Evolutionary conservation across 768 basidiomycete genomes (phyloP).

Genomic region (Rhodosporidiobolus odoratus): DNA sequence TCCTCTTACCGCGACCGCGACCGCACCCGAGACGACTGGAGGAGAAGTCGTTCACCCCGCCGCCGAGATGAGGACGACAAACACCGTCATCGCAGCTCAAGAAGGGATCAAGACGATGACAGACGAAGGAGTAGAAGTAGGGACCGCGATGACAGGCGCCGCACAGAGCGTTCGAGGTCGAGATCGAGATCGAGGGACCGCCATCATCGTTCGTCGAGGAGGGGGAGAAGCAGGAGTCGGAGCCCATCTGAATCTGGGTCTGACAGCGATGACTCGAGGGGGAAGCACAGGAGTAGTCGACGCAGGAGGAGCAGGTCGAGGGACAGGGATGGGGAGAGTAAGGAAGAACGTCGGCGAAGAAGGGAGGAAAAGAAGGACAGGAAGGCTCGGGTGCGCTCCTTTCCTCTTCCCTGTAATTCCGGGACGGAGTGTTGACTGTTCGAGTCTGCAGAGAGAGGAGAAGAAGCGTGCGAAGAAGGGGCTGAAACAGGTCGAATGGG

Average conservation of each 20-base stretch:
- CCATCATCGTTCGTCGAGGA: not conserved
- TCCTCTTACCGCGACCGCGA: slow-evolving; percentile 1
- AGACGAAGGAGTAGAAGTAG: not conserved
- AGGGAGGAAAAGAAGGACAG: slow-evolving; percentile 38
- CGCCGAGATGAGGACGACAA: not conserved
- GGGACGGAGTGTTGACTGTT: not conserved
- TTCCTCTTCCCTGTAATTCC: not conserved
- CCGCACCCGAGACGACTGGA: not conserved
- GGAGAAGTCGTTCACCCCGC: not conserved
- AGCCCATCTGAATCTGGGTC: not conserved
- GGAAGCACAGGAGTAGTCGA: not conserved
- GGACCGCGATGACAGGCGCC: not conserved
- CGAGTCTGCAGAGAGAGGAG: slow-evolving; percentile 2
- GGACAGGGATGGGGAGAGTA: slow-evolving; percentile 6
- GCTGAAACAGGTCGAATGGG: slow-evolving; percentile 24
- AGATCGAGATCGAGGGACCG: slow-evolving; percentile 4
- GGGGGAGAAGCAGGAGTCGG: not conserved
- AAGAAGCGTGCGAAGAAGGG: slow-evolving; percentile 31
- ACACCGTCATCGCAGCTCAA: not conserved
- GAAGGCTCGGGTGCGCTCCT: slow-evolving; percentile 19
- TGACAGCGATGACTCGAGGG: slow-evolving; percentile 23
- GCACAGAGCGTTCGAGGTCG: not conserved
- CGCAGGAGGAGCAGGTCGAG: not conserved
- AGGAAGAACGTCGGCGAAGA: slow-evolving; percentile 23
- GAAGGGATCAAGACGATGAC: not conserved